Percentiles rank a stretch among this genome's conserved stretches.
These are phyloP conservation scores for Aspergillus fumigatiaffinis DNA, from an alignment of 2,329 filamentous ascomycete genomes.

Conservation along the genomic window DNA sequence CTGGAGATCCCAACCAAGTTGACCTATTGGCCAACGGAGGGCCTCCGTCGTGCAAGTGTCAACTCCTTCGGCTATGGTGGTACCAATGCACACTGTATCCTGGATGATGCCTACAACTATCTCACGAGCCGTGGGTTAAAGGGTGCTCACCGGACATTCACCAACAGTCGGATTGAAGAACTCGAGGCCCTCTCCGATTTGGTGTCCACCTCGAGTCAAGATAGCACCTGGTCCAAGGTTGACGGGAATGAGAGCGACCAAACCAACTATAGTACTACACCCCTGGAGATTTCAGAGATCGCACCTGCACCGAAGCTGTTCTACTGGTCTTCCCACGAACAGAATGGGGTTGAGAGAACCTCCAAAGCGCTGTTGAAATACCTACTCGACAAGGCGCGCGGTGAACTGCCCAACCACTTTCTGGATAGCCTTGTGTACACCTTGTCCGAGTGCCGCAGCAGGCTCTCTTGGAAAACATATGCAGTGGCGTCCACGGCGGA, in stretches of 20 bases:
- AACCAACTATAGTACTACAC: no score
- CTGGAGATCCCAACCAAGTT: not conserved
- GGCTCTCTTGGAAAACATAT: conserved; percentile 7
- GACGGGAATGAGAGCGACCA: no score
- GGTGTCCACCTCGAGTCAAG: no score
- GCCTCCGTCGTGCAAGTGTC: conserved; percentile 8
- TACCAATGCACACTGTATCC: conserved; percentile 15
- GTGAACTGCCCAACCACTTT: no score
- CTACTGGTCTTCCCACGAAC: no score
- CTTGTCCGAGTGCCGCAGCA: conserved; percentile 5
- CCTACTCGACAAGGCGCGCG: no score
- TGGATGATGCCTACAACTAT: conserved; percentile 7
- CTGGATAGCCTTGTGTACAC: conserved; percentile 9
- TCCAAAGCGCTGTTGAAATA: no score
- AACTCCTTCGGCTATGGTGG: conserved; percentile 20
- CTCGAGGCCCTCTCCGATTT: no score
- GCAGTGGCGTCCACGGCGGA: not conserved
- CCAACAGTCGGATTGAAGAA: not conserved
- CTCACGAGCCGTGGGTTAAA: not conserved
- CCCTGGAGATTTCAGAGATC: no score
- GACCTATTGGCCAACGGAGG: conserved; percentile 6
- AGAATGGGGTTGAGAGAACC: no score
- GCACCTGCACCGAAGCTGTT: no score
- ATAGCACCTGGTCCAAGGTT: no score
- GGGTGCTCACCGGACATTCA: not conserved